Base-by-base conservation (phyloP, 208 protist species). In the Wallacemonas collosoma region DNA sequence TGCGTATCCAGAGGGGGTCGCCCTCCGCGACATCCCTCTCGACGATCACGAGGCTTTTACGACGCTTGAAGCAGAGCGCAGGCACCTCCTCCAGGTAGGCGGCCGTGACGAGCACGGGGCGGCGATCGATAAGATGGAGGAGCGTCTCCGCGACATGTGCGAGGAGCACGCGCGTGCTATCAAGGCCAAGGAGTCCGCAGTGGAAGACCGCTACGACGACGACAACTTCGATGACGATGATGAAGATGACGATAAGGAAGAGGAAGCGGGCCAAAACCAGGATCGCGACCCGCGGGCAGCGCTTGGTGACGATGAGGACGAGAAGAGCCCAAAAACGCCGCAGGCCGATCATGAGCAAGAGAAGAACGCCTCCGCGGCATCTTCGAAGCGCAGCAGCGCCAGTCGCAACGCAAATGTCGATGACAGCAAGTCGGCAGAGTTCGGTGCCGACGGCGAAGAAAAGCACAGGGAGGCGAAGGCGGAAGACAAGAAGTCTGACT, bases 221-320 rank as follows among this genome's bases (percentile, higher is more conserved):
- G 72, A 89, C 65, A 73, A 68, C 67, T 82, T 85, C 63, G 77
- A 84, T 41, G 68, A 81, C 8, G 55, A 73, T n/a, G 53, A 62
- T 5, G 69, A 54, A 7, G 51, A 51, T n/a, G 26, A 62, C 56
- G 35, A 71, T 14, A 41, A 65, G 48, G 5, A n/a, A 35, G 44
- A 53, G 12, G 26, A 14, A 1, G 53, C 11, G 14, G 26, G 14
- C 9, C 36, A 76, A 6, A 53, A 76, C n/a, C 36, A 58, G 48
- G 57, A 70, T 4, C 3, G 55, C 12, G 68, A 71, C 61, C 38
- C 62, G 57, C 68, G 61, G 62, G 63, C 6, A 2, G 75, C 75
- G 64, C 58, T 71, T 8, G 72, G 62, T n/a, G 75, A 84, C 11
- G 35, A 56, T 38, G 56, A 62, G 7, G 56, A 62, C 51, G 51